phyloP scores from a whole-genome alignment of 345 rosid genomes.

The Tarenaya hassleriana region DNA sequence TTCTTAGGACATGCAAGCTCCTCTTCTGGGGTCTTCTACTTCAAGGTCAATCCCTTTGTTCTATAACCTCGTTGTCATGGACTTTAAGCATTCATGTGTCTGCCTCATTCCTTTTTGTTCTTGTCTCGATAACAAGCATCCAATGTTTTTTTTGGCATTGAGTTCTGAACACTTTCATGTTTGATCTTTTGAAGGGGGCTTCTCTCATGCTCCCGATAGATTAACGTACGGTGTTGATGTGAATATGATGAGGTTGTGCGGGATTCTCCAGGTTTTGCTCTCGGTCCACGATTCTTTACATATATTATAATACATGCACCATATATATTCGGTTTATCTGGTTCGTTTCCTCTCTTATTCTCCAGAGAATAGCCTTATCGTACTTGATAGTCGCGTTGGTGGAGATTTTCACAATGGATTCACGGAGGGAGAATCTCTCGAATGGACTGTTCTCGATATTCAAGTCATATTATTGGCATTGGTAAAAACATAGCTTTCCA shows the following conservation, averaged over 20 bases:
- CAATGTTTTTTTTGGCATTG: background rate
- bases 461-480: conserved; percentile 55
- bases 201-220: conserved; percentile 78
- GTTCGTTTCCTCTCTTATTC: background rate
- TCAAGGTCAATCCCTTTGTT: conserved; percentile 50
- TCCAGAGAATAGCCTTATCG: conserved; percentile 85
- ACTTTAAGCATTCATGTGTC: background rate
- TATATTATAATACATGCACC: background rate
- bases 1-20: conserved; percentile 65
- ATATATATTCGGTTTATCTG: conserved; percentile 11
- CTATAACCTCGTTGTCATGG: conserved; percentile 4
- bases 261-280: conserved; percentile 75
- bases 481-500: conserved; percentile 37
- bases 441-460: conserved; percentile 42
- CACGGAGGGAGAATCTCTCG: conserved; percentile 27
- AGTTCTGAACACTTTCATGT: conserved; percentile 5
- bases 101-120: background rate
- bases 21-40: conserved; percentile 83
- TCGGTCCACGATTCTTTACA: background rate
- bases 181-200: conserved; percentile 53
- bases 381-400: conserved; percentile 58
- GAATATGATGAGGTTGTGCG: conserved; percentile 68
- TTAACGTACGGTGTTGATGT: conserved; percentile 75
- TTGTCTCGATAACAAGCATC: background rate
- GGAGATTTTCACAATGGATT: conserved; percentile 52